Percentiles rank a stretch among this genome's conserved stretches.
Conservation (phyloP, 495 filamentous ascomycete genomes). For the Lophiotrema nucula region DNA sequence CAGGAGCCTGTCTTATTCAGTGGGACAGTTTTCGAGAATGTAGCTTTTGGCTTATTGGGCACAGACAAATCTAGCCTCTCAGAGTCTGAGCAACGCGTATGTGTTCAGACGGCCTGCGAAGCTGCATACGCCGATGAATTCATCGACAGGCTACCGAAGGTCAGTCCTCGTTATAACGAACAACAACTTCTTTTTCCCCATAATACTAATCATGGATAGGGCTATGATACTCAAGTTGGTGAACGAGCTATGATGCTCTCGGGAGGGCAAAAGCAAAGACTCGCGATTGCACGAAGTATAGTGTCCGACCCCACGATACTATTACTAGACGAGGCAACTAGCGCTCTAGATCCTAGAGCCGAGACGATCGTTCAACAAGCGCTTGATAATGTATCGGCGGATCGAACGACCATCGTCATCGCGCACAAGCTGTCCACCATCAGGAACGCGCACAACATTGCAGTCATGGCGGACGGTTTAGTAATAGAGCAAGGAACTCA, state of each 20-base stretch:
- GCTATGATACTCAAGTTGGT: slow-evolving; percentile 91
- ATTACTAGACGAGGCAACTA: slow-evolving; percentile 91
- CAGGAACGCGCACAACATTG: slow-evolving; percentile 90
- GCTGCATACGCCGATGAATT: slow-evolving; percentile 95
- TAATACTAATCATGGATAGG: too few species aligned
- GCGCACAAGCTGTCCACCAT: slow-evolving; percentile 94
- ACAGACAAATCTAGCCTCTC: slow-evolving; percentile 48
- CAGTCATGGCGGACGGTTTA: slow-evolving; percentile 80
- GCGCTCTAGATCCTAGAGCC: slow-evolving; percentile 88
- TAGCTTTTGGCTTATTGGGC: slow-evolving; percentile 85
- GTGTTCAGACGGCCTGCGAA: slow-evolving; percentile 77
- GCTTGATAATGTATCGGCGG: slow-evolving; percentile 80
- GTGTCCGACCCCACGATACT: slow-evolving; percentile 94
- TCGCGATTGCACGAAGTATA: slow-evolving; percentile 82
- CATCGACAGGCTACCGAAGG: slow-evolving; percentile 56
- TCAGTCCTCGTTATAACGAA: background rate
- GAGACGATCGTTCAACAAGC: slow-evolving; percentile 95
- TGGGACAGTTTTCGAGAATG: slow-evolving; percentile 83
- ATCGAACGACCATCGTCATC: slow-evolving; percentile 92
- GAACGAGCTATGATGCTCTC: slow-evolving; percentile 90
- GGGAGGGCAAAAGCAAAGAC: slow-evolving; percentile 95
- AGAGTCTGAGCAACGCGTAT: slow-evolving; percentile 23
- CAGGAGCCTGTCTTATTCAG: slow-evolving; percentile 83
- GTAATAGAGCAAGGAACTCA: slow-evolving; percentile 89
- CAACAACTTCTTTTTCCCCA: too few species aligned